These are phyloP conservation scores for Fusarium cyanostomum DNA, from an alignment of 2,329 filamentous ascomycete species.

Conservation along the genomic window DNA sequence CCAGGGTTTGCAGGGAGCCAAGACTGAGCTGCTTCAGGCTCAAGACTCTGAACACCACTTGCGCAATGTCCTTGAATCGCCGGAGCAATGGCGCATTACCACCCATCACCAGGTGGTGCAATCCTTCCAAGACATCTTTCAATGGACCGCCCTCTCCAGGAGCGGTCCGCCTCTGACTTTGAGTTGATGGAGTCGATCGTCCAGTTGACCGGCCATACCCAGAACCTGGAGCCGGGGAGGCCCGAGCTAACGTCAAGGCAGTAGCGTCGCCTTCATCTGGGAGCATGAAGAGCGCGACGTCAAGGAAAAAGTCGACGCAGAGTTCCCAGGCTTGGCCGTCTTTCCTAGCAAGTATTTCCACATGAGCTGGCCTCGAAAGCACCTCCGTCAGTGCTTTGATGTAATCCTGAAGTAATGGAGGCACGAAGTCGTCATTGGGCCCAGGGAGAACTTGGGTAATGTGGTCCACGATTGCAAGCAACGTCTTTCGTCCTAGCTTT, in stretches of 20 bases:
- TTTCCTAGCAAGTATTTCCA: conserved; percentile 75
- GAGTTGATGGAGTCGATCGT: conserved; percentile 44
- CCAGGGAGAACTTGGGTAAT: conserved; percentile 78
- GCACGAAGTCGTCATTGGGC: conserved; percentile 68
- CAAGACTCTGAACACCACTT: conserved; percentile 68
- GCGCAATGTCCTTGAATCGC: conserved; percentile 65
- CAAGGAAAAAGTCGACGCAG: conserved; percentile 76
- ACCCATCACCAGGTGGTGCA: conserved; percentile 70
- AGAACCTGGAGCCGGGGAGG: conserved; percentile 58
- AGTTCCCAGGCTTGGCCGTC: conserved; percentile 71
- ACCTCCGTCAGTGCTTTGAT: conserved; percentile 77
- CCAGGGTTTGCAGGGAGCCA: conserved; percentile 73
- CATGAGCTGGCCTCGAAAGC: conserved; percentile 77
- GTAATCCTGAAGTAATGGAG: conserved; percentile 79
- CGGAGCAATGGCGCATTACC: conserved; percentile 73
- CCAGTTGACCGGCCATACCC: conserved; percentile 42
- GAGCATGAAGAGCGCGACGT: conserved; percentile 63
- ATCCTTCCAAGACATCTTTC: conserved; percentile 64
- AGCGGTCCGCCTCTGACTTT: conserved; percentile 43
- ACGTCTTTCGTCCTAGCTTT: conserved; percentile 77
- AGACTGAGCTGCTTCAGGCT: conserved; percentile 65
- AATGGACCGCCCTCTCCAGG: conserved; percentile 47
- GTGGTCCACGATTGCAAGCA: conserved; percentile 82
- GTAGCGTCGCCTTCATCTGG: conserved; percentile 53
- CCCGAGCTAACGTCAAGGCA: conserved; percentile 47